Percentiles rank a stretch among this genome's conserved stretches.
Conservation (phyloP, 2,329 filamentous ascomycete genomes). For the Rutstroemia sp. region DNA sequence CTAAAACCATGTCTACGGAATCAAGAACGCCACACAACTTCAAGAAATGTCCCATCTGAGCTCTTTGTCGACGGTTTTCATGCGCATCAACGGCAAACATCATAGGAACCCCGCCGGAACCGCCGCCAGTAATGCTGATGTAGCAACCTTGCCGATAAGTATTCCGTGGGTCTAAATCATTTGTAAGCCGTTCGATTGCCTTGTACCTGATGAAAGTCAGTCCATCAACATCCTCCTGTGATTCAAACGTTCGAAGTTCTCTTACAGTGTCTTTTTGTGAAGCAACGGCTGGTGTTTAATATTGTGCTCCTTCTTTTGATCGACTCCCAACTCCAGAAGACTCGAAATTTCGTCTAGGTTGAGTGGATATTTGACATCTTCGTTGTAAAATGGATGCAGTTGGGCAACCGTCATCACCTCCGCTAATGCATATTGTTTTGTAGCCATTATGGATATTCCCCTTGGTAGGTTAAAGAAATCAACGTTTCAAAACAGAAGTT, state of each 20-base stretch:
- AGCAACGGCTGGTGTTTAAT: background rate
- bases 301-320: background rate
- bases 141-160: background rate
- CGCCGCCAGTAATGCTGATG: background rate
- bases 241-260: background rate
- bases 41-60: background rate
- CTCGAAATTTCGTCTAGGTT: background rate
- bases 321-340: background rate
- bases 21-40: background rate
- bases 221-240: background rate
- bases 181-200: background rate
- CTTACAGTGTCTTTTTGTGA: background rate
- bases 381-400: background rate
- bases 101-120: background rate
- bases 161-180: background rate
- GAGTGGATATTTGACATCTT: background rate
- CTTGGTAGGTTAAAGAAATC: background rate
- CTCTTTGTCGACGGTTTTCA: conserved; percentile 2
- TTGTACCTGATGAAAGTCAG: background rate
- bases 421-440: background rate
- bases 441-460: background rate
- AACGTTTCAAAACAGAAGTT: too few relatives aligned
- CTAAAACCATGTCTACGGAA: background rate
- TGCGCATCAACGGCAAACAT: background rate
- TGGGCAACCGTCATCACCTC: background rate